A percentile compares a stretch with the other conserved stretches of the same genome.
phyloP scores from a whole-genome alignment of 139 green algal genomes.

The Chlorokybus atmophyticus region DNA sequence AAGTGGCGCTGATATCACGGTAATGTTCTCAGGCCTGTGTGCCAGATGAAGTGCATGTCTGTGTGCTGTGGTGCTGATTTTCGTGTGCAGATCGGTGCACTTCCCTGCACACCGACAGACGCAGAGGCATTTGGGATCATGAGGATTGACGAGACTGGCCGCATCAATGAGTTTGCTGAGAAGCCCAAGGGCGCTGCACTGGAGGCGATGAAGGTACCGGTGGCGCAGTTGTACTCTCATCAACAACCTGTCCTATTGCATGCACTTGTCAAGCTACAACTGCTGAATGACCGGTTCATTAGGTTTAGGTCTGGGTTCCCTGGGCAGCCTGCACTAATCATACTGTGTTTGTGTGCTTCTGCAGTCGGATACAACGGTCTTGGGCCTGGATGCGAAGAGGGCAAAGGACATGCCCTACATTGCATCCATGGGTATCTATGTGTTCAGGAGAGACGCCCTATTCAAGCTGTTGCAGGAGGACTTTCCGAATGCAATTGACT shows the following conservation, averaged over 20 bases:
- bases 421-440: conserved; percentile 98
- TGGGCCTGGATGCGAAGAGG: conserved; percentile 67
- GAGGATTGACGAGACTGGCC: conserved; percentile 87
- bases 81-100: too few relatives aligned
- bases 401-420: conserved; percentile 89
- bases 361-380: conserved; percentile 85
- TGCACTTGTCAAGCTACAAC: too few relatives aligned
- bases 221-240: too few relatives aligned
- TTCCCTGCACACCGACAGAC: conserved; percentile 81
- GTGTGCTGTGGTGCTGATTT: not conserved
- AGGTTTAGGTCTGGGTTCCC: too few relatives aligned
- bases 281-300: too few relatives aligned
- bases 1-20: conserved; percentile 86
- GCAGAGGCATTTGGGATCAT: conserved; percentile 91
- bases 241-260: not conserved
- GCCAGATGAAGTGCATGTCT: too few relatives aligned
- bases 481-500: conserved; percentile 65
- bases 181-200: conserved; percentile 90
- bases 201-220: conserved; percentile 56
- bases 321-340: too few relatives aligned
- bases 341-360: not conserved
- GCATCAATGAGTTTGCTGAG: conserved; percentile 91
- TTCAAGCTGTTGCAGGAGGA: conserved; percentile 38
- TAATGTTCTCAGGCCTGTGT: too few relatives aligned
- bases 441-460: conserved; percentile 47